Evolutionary conservation across 2,329 filamentous ascomycete genomes (phyloP).

Genomic region (Nothomitra cinnamomea): DNA sequence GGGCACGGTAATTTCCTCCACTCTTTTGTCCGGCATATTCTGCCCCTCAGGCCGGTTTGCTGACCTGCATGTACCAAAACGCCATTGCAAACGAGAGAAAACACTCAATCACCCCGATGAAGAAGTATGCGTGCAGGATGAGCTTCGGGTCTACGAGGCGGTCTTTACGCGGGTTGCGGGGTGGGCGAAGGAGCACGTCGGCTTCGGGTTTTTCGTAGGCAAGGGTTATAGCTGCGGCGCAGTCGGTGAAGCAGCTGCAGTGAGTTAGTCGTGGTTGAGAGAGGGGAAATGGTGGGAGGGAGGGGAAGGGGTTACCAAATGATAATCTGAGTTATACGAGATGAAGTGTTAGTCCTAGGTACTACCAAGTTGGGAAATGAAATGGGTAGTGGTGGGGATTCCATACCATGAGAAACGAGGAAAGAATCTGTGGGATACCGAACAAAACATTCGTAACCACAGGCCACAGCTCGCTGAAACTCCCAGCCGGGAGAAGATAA

Average conservation of each 20-base stretch:
- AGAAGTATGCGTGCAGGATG: conserved; percentile 53
- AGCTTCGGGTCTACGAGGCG: conserved; percentile 58
- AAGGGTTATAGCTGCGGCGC: conserved; percentile 51
- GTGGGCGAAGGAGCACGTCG: conserved; percentile 52
- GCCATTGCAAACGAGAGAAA: conserved; percentile 44
- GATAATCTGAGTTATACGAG: too few species aligned
- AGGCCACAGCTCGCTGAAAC: conserved; percentile 61
- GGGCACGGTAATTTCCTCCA: conserved; percentile 25
- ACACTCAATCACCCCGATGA: conserved; percentile 49
- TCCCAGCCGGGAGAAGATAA: conserved; percentile 57
- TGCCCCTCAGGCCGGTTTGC: neutral
- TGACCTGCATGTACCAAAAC: conserved; percentile 36
- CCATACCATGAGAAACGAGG: conserved; percentile 59
- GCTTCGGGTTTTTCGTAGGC: conserved; percentile 65
- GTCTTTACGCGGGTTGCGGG: conserved; percentile 51
- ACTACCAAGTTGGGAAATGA: too few species aligned
- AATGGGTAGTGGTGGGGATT: too few species aligned
- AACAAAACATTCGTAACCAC: conserved; percentile 57
- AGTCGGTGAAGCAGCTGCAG: conserved; percentile 70
- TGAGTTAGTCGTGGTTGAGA: too few species aligned
- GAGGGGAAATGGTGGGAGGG: too few species aligned
- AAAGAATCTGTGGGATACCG: conserved; percentile 55
- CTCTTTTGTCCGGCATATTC: too few species aligned
- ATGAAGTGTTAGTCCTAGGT: too few species aligned
- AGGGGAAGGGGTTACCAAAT: too few species aligned